Base-by-base conservation (phyloP, 306 rosid species). In the peach (Prunus persica) region DNA sequence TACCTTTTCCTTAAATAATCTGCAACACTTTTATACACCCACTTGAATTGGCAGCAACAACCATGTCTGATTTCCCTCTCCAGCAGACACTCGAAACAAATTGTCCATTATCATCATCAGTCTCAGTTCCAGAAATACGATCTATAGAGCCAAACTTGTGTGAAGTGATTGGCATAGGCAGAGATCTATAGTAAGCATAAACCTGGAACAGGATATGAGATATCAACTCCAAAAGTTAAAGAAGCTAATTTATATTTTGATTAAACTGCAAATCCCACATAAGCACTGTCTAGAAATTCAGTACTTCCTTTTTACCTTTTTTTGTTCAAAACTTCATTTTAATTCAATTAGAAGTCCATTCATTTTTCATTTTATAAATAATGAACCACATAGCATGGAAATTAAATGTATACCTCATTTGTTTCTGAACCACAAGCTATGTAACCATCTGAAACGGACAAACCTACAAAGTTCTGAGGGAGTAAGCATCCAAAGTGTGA, bases 51-150 rank as follows among this genome's bases (percentile, higher is more conserved):
- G 98, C 94, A 45, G 97, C 96, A 72, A 96, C 83, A 71, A 92
- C 86, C 96, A 80, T 91, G 76, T 89, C 87, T 34, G 98, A 96
- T 74, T 80, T 91, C 79, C 90, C 89, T 85, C 83, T 96, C 98
- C 98, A 96, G 89, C 98, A 96, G 67, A 96, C 97, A 73, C 98
- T 91, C 0, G 99, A 92, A 84, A 96, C 98, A 79, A 93, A 96
- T 76, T 87, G 96, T 30, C 89, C 97, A 62, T 86, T 90, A 82
- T 91, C 92, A 19, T 91, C 97, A 69, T 89, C 93, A 2, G 88
- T 91, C 80, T 95, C 99, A 79, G 87, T 92, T 51, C 98, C 98
- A 19, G 97, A 84, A 46, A 91, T 82, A 54, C 98, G 90, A 88
- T 95, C 91, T 50, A 88, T 74, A 71, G 98, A 91, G 51, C 99